Base-by-base conservation (phyloP, 257 asterid genomes). In the Paulownia fortunei region DNA sequence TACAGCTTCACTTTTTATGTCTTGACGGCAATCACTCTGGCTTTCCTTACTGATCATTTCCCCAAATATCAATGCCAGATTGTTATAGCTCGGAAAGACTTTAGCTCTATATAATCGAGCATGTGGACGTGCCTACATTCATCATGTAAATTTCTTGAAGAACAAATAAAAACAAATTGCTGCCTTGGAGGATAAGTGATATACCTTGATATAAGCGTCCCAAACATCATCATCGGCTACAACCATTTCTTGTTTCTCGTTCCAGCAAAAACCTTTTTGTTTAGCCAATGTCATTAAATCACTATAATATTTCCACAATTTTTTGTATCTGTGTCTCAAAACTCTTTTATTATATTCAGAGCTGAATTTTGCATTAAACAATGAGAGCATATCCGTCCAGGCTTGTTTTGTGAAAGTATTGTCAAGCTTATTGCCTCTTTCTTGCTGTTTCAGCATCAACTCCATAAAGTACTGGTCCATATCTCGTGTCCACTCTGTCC, bases 131-230 rank as follows among this genome's bases (percentile, higher is more conserved):
- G 69, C 85, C 89, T 85, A 67, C 62, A 80, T 47, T 68, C 11
- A 73, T 61, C 58, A 41, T 16, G 66, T 64, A 56, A 62, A 23
- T 42, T 37, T 66, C 34, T 73, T 69, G 39, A 79, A 65, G 69
- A 76, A 58, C 11, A 58, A 76, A 61, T 66, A 30, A 62, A 72
- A 19, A 76, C 21, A 64, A 79, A 65, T 27, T 41, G 69, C 68
- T 27, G 69, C 64, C 41, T 27, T 59, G 12, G 56, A 72, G 72
- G 79, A 76, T 71, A 39, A 60, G 52, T 16, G 27, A 47, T 65
- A 51, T 83, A 83, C 87, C 89, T 85, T 82, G 30, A 82, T 58
- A 72, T 85, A 80, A 74, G 82, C 73, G 78, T 85, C 85, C 89
- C 87, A 80, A 71, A 74, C 79, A 74, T 78, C 79, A 62, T 74